Evolutionary conservation across 805 yeast species (phyloP), one percentile per base, ranked within the genome.

Genomic region (Suhomyces sp.): DNA sequence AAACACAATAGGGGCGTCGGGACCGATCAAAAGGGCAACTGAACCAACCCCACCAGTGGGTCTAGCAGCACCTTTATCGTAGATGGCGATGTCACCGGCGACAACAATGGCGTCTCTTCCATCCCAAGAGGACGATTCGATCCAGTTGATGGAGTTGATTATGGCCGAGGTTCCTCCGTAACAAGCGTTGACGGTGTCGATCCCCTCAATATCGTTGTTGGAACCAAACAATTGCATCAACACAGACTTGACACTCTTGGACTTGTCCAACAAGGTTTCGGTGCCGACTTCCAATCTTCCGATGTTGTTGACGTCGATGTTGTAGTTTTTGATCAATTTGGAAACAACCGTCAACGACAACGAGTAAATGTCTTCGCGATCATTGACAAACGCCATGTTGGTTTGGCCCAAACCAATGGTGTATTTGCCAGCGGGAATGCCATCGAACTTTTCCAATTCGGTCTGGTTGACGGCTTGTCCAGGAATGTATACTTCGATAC

Each of bases 1-100:
- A 63, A 94, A 85, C 40, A 89, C 97, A 60, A 94, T 81, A 59
- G 99, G 99, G 40, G 99, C 97, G 68, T 94, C 96, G 49, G 98
- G 97, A 48, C 99, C 99, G 64, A 94, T 89, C 69, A 88, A 83
- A 67, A 94, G 64, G 43, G 99, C 99, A 54, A 93, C 96, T 46
- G 96, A 81, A 69, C 99, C 99, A 50, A 96, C 97, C 78, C 99
- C 99, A 72, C 99, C 99, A 49, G 99, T 94, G 67, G 99, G 99
- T 81, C 99, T 87, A 52, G 99, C 99, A 37, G 96, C 87, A 69
- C 99, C 99, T 76, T 92, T 83, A 64, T 92, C 91, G 75, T 94
- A 94, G 61, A 94, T 86, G 66, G 99, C 99, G 71, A 94, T 94
- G 74, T 94, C 99, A 73, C 97, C 98, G 68, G 94, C 85, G 20